Evolutionary conservation across 2,329 filamentous ascomycete species (phyloP).

Genomic region (Aspergillus puulaauensis): DNA sequence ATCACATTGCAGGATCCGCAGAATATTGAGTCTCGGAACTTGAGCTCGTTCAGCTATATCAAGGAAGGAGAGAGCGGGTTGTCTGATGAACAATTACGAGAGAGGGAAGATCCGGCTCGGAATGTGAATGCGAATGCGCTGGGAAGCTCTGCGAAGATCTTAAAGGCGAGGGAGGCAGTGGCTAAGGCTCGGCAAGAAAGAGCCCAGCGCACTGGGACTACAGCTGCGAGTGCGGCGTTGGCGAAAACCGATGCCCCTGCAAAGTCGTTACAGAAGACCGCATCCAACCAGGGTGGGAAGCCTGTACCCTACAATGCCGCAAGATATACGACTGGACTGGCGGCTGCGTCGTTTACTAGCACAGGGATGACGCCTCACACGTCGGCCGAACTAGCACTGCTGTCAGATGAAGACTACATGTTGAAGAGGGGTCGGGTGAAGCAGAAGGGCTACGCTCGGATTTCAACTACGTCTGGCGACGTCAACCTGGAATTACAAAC

Average conservation of each 20-base stretch:
- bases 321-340: constrained; percentile 82
- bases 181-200: constrained; percentile 80
- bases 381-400: constrained; percentile 76
- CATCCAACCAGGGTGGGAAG: constrained; percentile 31
- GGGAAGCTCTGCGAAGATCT: constrained; percentile 76
- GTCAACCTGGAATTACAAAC: constrained; percentile 87
- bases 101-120: constrained; percentile 57
- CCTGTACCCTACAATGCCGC: constrained; percentile 75
- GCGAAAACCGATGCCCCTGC: constrained; percentile 23
- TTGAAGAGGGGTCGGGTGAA: constrained; percentile 86
- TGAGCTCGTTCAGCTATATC: constrained; percentile 85
- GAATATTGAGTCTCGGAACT: constrained; percentile 76
- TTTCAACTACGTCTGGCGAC: constrained; percentile 81
- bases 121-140: constrained; percentile 78
- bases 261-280: constrained; percentile 22
- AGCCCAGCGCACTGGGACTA: constrained; percentile 59
- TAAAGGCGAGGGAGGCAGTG: constrained; percentile 91
- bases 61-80: constrained; percentile 73
- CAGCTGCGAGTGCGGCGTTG: constrained; percentile 29
- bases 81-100: constrained; percentile 69
- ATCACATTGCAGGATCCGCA: constrained; percentile 96
- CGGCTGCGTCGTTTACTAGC: constrained; percentile 91
- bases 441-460: constrained; percentile 84
- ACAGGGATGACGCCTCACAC: constrained; percentile 93
- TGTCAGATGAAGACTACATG: constrained; percentile 97